Conservation (phyloP, 106 monocot species). For the Dioscorea zingiberensis region DNA sequence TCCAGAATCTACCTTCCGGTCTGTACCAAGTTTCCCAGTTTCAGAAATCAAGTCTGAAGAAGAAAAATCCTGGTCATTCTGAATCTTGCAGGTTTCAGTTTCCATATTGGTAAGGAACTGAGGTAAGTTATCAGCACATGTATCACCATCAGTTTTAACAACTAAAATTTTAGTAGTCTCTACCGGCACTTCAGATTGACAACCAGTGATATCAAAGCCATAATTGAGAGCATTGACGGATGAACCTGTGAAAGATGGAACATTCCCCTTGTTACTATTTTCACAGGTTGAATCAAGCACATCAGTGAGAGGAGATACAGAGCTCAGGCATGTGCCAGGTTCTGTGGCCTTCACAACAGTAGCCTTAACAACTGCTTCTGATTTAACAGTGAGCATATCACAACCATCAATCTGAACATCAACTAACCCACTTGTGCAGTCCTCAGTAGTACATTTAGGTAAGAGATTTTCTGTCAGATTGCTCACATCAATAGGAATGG, state of each 20-base stretch:
- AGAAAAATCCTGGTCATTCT: constrained; percentile 13
- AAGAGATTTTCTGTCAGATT: background rate
- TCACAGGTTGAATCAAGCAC: too few species aligned
- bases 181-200: constrained; percentile 12
- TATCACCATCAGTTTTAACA: constrained; percentile 7
- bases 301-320: constrained; percentile 1
- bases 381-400: constrained; percentile 12
- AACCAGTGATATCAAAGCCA: constrained; percentile 7
- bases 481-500: background rate
- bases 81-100: constrained; percentile 2
- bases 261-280: background rate
- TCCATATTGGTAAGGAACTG: constrained; percentile 14
- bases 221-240: constrained; percentile 9
- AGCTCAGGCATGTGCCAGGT: constrained; percentile 8
- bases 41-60: constrained; percentile 4
- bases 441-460: constrained; percentile 2
- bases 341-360: constrained; percentile 4
- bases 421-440: constrained; percentile 1
- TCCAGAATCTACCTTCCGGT: constrained; percentile 19
- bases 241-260: too few species aligned
- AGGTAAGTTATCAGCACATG: constrained; percentile 10
- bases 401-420: constrained; percentile 9
- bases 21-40: constrained; percentile 18
- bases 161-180: constrained; percentile 5
- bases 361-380: constrained; percentile 14